These are phyloP conservation scores for Rhizomucor miehei DNA, from an alignment of 371 early-diverging fungal genomes.

Conservation along the genomic window DNA sequence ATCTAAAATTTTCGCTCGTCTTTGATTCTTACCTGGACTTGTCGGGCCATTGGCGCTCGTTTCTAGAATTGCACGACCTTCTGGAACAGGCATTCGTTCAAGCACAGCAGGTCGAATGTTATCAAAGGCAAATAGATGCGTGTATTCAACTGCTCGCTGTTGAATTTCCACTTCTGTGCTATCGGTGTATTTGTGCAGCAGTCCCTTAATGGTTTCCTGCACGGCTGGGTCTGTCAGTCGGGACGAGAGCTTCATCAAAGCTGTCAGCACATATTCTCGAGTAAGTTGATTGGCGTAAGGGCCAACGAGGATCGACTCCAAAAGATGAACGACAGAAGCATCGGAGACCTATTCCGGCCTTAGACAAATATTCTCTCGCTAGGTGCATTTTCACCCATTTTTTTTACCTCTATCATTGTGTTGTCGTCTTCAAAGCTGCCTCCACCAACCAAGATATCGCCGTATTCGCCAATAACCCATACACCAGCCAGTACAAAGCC, in stretches of 20 bases:
- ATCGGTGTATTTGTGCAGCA: conserved; percentile 61
- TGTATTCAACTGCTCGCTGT: conserved; percentile 90
- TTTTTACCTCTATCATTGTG: conserved; percentile 51
- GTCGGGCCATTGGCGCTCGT: conserved; percentile 15
- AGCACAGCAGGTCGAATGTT: conserved; percentile 79
- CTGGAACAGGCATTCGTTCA: conserved; percentile 94
- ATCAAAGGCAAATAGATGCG: conserved; percentile 74
- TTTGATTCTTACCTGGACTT: conserved; percentile 25
- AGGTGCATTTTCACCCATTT: not conserved
- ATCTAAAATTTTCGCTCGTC: not conserved
- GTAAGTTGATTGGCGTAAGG: conserved; percentile 76
- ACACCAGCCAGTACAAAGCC: conserved; percentile 88
- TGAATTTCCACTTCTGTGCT: conserved; percentile 91
- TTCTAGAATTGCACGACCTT: conserved; percentile 49
- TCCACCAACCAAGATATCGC: conserved; percentile 77
- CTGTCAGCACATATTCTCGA: conserved; percentile 83
- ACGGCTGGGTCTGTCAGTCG: conserved; percentile 63
- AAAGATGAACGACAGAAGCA: conserved; percentile 66
- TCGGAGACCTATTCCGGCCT: conserved; percentile 55
- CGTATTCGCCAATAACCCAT: conserved; percentile 97
- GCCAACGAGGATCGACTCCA: conserved; percentile 74
- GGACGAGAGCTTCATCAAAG: conserved; percentile 85
- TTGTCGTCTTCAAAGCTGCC: conserved; percentile 73
- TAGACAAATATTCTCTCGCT: not conserved
- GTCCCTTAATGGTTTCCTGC: conserved; percentile 45